Base-by-base conservation (phyloP, 257 asterid genomes). In the Nicotiana sylvestris region DNA sequence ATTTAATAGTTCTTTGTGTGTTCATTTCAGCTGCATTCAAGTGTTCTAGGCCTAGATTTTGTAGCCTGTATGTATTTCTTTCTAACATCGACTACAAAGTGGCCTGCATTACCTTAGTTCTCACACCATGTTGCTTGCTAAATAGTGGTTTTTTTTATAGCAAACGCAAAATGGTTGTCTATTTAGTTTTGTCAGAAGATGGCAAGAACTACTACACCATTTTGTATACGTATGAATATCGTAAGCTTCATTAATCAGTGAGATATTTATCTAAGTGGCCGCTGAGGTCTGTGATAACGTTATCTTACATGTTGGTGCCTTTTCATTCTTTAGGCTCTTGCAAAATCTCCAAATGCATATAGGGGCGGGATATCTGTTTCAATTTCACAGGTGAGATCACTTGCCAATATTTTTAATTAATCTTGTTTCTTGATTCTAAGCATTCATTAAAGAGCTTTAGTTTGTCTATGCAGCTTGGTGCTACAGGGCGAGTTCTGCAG, bases 401-500 rank as follows among this genome's bases (percentile, higher is more conserved):
- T 83, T 81, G 81, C 74, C 80, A 66, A 61, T 65, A 55, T 57
- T 11, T 9, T n/a, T 39, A 51, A 32, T 72, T 16, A 55, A 43
- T 55, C 81, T 78, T 67, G 66, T 30, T 83, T 83, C 84, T 88
- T 70, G 85, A 76, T 27, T 25, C 33, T 83, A 83, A 53, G 27
- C 86, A 78, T 39, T 46, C 78, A 25, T 85, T 83, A 8, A 64
- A 64, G 9, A 64, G n/a, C 37, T 17, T 1, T 64, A 64, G 18
- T 64, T 64, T 64, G 9, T 29, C 18, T 27, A 27, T 64, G 81
- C 49, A 92, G 96, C 87, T 88, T 83, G 67, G 91, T 43, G 89
- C 90, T 83, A 85, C 82, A 65, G 92, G 94, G 82, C 87, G 91
- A 27, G 82, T 89, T 86, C 96, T 92, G 88, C 94, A 89, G 84